Percentiles rank a stretch among this genome's conserved stretches.
phyloP scores from a whole-genome alignment of 306 rosid species.

The Lupinus albus region DNA sequence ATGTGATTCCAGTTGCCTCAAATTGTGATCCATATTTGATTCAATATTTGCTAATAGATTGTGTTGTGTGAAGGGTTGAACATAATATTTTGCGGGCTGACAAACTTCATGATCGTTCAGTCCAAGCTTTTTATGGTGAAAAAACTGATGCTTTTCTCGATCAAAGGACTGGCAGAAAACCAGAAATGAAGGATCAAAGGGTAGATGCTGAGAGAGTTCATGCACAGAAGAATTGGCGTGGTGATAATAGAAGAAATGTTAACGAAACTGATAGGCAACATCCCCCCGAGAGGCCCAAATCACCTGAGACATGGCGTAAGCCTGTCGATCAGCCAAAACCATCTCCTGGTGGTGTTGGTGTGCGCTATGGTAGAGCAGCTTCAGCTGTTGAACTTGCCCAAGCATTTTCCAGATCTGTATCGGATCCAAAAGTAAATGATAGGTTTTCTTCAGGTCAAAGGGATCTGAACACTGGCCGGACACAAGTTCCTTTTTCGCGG shows the following conservation, averaged over 20 bases:
- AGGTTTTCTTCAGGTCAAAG: constrained; percentile 52
- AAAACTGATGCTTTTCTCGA: constrained; percentile 53
- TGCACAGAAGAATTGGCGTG: constrained; percentile 72
- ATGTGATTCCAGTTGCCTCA: constrained; percentile 10
- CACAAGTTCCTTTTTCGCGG: constrained; percentile 84
- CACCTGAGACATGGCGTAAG: constrained; percentile 97
- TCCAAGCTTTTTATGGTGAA: constrained; percentile 51
- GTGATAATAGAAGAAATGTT: constrained; percentile 55
- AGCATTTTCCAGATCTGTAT: constrained; percentile 86
- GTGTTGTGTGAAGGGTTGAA: constrained; percentile 61
- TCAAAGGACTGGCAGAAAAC: constrained; percentile 65
- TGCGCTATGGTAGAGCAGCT: constrained; percentile 70
- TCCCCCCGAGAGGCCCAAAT: constrained; percentile 70
- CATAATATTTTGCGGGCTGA: constrained; percentile 56
- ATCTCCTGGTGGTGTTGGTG: constrained; percentile 50
- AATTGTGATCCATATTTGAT: constrained; percentile 21
- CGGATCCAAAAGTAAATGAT: constrained; percentile 66
- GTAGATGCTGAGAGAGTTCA: constrained; percentile 65
- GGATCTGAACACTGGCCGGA: constrained; percentile 56
- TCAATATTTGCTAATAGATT: constrained; percentile 1
- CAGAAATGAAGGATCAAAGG: constrained; percentile 68
- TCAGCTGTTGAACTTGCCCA: constrained; percentile 94
- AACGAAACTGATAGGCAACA: constrained; percentile 69
- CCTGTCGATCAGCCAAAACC: constrained; percentile 69
- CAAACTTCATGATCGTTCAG: constrained; percentile 53